Percentiles rank a stretch among this genome's conserved stretches.
These are phyloP conservation scores for Pseudogymnoascus sp. DNA, from an alignment of 2,329 filamentous ascomycete genomes.

Conservation along the genomic window DNA sequence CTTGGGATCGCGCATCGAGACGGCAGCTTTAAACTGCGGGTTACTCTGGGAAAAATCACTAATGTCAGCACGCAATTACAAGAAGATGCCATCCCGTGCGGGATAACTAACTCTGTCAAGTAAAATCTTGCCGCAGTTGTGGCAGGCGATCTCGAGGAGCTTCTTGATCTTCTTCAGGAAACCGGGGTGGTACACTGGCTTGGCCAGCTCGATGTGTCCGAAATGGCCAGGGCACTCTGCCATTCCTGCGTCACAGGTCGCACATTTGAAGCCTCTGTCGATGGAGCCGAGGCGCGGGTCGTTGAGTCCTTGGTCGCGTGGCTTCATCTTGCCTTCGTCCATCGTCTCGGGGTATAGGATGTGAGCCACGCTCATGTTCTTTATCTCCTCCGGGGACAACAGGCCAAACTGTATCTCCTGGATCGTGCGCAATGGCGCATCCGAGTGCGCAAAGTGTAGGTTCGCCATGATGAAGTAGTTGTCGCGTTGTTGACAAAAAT, in stretches of 20 bases:
- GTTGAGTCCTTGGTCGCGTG: conserved; percentile 85
- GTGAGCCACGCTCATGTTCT: conserved; percentile 94
- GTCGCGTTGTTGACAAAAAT: conserved; percentile 2
- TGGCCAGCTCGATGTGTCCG: conserved; percentile 94
- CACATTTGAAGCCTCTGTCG: conserved; percentile 90
- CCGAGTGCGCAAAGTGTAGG: conserved; percentile 81
- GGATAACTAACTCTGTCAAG: conserved; percentile 91
- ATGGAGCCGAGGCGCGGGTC: conserved; percentile 95
- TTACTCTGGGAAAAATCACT: conserved; percentile 57
- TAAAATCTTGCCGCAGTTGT: conserved; percentile 96
- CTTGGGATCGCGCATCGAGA: conserved; percentile 84
- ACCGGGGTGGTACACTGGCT: conserved; percentile 88
- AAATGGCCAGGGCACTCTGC: conserved; percentile 96
- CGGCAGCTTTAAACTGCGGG: conserved; percentile 71
- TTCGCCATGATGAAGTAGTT: conserved; percentile 66
- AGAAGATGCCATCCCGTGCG: conserved; percentile 44
- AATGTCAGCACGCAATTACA: conserved; percentile 50
- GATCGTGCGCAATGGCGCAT: conserved; percentile 92
- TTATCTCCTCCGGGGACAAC: conserved; percentile 96
- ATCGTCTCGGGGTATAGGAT: conserved; percentile 99
- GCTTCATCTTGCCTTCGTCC: conserved; percentile 89
- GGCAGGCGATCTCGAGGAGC: conserved; percentile 95
- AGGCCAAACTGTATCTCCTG: conserved; percentile 99
- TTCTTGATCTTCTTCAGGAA: conserved; percentile 99
- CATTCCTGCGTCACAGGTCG: conserved; percentile 92